These are phyloP conservation scores for Trichoderma koningiopsis DNA, from an alignment of 2,329 filamentous ascomycete genomes.

Conservation along the genomic window DNA sequence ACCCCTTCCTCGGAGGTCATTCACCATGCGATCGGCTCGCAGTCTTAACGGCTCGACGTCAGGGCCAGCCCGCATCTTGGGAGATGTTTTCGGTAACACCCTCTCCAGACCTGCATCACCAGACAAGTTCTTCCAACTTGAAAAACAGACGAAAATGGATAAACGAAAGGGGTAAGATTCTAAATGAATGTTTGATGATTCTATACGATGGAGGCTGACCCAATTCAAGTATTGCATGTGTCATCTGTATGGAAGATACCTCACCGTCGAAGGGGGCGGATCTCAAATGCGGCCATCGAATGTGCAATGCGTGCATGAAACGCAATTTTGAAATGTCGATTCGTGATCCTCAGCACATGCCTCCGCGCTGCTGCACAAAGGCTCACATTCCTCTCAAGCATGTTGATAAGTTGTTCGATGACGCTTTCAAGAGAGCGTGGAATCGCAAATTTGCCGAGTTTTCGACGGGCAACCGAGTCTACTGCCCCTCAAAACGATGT, in stretches of 20 bases:
- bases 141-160: conserved; percentile 31
- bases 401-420: conserved; percentile 74
- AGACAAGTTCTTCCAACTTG: conserved; percentile 32
- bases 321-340: conserved; percentile 75
- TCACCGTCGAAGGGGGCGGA: conserved; percentile 65
- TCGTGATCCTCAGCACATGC: conserved; percentile 78
- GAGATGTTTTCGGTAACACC: conserved; percentile 4
- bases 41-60: conserved; percentile 28
- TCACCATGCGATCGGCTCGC: conserved; percentile 27
- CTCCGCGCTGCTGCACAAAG: conserved; percentile 75
- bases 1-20: conserved; percentile 26
- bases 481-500: conserved; percentile 73
- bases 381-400: conserved; percentile 74
- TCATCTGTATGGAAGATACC: conserved; percentile 71
- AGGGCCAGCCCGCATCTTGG: conserved; percentile 7
- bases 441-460: conserved; percentile 79
- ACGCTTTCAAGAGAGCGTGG: conserved; percentile 75
- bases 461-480: conserved; percentile 72
- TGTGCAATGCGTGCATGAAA: conserved; percentile 78
- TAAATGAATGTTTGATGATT: conserved; percentile 9
- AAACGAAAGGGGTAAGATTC: conserved; percentile 30
- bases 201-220: conserved; percentile 26
- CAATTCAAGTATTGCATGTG: conserved; percentile 64
- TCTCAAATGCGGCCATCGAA: conserved; percentile 76
- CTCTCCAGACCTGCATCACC: conserved; percentile 24